These are phyloP conservation scores for Myotisia sp. DNA, from an alignment of 2,329 filamentous ascomycete genomes.

Conservation along the genomic window DNA sequence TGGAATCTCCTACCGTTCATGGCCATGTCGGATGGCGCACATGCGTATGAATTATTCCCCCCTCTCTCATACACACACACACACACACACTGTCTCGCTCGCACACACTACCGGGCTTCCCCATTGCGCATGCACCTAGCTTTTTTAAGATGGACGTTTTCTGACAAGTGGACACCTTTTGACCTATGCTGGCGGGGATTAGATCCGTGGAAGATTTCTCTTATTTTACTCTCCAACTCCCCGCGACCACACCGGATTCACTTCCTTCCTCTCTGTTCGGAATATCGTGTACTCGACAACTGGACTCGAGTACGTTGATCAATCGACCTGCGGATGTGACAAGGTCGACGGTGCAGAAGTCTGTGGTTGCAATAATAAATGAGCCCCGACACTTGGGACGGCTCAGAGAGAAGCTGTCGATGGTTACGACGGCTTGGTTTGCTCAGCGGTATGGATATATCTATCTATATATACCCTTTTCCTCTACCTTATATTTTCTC, in stretches of 20 bases:
- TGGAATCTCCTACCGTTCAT: slow-evolving; percentile 92
- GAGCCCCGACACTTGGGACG: slow-evolving; percentile 81
- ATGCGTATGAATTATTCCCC: slow-evolving; percentile 63
- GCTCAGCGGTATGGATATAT: slow-evolving; percentile 51
- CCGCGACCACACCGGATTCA: slow-evolving; percentile 19
- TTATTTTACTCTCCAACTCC: slow-evolving; percentile 78
- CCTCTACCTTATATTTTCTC: slow-evolving; percentile 5
- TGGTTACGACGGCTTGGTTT: slow-evolving; percentile 94
- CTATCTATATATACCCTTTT: too few species aligned
- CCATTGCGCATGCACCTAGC: too few species aligned
- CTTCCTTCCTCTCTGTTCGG: slow-evolving; percentile 79
- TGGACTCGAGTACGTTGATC: slow-evolving; percentile 64
- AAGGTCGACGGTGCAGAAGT: slow-evolving; percentile 94
- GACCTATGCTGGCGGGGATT: slow-evolving; percentile 8
- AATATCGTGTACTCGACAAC: slow-evolving; percentile 85
- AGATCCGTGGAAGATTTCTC: slow-evolving; percentile 92
- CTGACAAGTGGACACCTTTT: too few species aligned
- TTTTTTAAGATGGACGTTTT: too few species aligned
- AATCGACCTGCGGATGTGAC: slow-evolving; percentile 79
- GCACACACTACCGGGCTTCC: background rate
- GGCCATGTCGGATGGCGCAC: slow-evolving; percentile 88
- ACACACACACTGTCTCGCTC: background rate
- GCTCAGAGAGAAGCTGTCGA: slow-evolving; percentile 72
- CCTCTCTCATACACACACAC: background rate
- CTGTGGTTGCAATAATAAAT: slow-evolving; percentile 87